Evolutionary conservation across 148 eudicot species (phyloP).

Genomic region (Rhododendron griersonianum): DNA sequence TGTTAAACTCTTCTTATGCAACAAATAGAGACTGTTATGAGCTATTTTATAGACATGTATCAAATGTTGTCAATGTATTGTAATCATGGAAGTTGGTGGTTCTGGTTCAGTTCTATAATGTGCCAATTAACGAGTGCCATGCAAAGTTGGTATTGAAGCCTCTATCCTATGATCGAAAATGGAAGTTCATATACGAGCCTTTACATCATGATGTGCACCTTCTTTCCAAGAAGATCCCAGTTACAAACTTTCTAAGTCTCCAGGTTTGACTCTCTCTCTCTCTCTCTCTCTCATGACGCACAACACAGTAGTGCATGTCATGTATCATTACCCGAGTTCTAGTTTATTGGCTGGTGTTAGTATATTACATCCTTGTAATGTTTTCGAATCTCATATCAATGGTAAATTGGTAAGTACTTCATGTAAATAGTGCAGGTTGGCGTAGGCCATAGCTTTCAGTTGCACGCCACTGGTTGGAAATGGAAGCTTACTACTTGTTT

Average conservation of each 20-base stretch:
- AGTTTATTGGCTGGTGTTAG: background rate
- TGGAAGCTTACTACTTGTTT: slow-evolving; percentile 91
- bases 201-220: slow-evolving; percentile 70
- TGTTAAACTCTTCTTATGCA: background rate
- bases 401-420: background rate
- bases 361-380: background rate
- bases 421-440: slow-evolving; percentile 62
- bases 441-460: slow-evolving; percentile 69
- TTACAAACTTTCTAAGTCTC: slow-evolving; percentile 75
- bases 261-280: slow-evolving; percentile 40
- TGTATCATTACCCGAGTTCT: background rate
- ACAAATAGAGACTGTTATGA: background rate
- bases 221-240: slow-evolving; percentile 85
- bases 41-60: background rate
- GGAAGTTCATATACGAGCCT: slow-evolving; percentile 84
- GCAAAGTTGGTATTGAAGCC: slow-evolving; percentile 86
- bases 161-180: slow-evolving; percentile 57
- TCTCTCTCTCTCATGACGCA: background rate
- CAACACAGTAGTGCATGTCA: background rate
- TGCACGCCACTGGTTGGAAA: slow-evolving; percentile 76
- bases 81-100: background rate
- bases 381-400: background rate
- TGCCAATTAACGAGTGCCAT: slow-evolving; percentile 72
- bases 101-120: slow-evolving; percentile 65
- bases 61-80: background rate